phyloP scores from a whole-genome alignment of 805 yeast species.

The Sugiyamaella marilandica region DNA sequence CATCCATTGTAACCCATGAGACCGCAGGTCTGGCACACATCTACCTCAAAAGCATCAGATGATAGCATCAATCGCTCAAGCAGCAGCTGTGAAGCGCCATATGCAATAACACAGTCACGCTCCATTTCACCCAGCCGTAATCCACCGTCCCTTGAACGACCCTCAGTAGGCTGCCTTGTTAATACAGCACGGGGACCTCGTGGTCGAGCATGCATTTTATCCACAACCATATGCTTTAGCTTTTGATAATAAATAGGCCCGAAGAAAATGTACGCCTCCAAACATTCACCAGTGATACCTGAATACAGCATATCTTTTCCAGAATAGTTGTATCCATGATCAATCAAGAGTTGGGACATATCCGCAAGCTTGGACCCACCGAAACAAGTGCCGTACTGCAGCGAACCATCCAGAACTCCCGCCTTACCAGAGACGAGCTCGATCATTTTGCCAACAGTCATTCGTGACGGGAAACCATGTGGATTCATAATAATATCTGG shows the following conservation, averaged over 20 bases:
- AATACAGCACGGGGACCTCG: slow-evolving; percentile 98
- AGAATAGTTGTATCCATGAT: slow-evolving; percentile 87
- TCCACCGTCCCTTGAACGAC: slow-evolving; percentile 99
- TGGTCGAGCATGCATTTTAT: slow-evolving; percentile 99
- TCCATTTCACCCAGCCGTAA: slow-evolving; percentile 99
- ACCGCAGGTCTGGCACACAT: slow-evolving; percentile 90
- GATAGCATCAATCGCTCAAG: slow-evolving; percentile 93
- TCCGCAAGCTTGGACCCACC: slow-evolving; percentile 97
- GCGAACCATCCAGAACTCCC: slow-evolving; percentile 85
- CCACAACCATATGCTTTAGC: slow-evolving; percentile 97
- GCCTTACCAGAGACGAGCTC: slow-evolving; percentile 96
- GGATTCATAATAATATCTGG: slow-evolving; percentile 99
- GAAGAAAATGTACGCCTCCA: slow-evolving; percentile 96
- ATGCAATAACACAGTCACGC: slow-evolving; percentile 98
- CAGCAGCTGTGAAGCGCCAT: slow-evolving; percentile 93
- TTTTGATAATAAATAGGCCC: slow-evolving; percentile 98
- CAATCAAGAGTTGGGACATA: slow-evolving; percentile 85
- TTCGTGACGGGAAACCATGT: slow-evolving; percentile 99
- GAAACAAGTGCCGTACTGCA: slow-evolving; percentile 96
- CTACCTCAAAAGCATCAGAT: slow-evolving; percentile 97
- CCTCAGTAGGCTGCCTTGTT: slow-evolving; percentile 98
- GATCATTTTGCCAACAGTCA: slow-evolving; percentile 99
- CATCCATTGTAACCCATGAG: slow-evolving; percentile 96
- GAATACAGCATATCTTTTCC: slow-evolving; percentile 98
- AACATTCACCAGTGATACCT: slow-evolving; percentile 95